Percentiles rank a stretch among this genome's conserved stretches.
phyloP scores from a whole-genome alignment of 768 basidiomycete species.

The Kwoniella sp. region DNA sequence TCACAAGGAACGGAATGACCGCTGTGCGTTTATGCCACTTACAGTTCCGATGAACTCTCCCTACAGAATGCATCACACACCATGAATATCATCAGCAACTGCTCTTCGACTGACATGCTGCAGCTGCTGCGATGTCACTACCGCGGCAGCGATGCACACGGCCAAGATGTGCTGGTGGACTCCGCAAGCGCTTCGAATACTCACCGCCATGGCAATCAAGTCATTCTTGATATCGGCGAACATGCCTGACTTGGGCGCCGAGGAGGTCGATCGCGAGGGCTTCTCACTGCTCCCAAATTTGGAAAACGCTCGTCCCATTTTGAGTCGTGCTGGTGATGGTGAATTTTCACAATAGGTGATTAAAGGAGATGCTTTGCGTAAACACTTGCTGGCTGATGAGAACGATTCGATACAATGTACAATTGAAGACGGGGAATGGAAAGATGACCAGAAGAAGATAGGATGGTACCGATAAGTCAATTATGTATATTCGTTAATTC shows the following conservation, averaged over 20 bases:
- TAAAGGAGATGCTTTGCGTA: too few relatives aligned
- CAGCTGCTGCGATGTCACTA: too few relatives aligned
- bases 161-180: too few relatives aligned
- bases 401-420: too few relatives aligned
- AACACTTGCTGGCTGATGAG: too few relatives aligned
- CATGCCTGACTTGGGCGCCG: neutral
- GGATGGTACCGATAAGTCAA: too few relatives aligned
- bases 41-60: conserved; percentile 52
- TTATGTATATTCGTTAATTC: too few relatives aligned
- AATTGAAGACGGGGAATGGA: too few relatives aligned
- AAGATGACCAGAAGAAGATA: too few relatives aligned
- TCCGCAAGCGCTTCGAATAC: too few relatives aligned
- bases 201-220: conserved; percentile 22
- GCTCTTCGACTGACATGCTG: too few relatives aligned
- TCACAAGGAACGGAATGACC: neutral
- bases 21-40: neutral
- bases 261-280: neutral
- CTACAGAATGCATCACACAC: conserved; percentile 1
- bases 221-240: conserved; percentile 22
- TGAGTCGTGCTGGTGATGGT: neutral
- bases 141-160: neutral
- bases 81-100: neutral
- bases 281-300: neutral
- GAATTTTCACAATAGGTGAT: too few relatives aligned
- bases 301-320: conserved; percentile 12